These are phyloP conservation scores for Candida xiaguanensis DNA, from an alignment of 805 yeast species.

Conservation along the genomic window DNA sequence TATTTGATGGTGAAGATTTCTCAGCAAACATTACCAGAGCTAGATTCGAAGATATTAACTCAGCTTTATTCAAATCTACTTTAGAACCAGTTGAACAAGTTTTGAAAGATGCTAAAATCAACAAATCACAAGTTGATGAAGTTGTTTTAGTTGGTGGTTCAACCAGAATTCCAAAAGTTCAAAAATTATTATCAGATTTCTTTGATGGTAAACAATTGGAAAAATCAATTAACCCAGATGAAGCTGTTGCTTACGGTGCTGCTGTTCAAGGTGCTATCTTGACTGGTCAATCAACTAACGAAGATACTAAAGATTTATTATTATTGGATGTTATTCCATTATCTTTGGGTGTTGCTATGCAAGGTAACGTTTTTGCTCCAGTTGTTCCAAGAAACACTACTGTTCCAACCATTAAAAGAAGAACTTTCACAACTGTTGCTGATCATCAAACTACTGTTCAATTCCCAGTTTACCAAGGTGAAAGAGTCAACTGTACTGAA, in stretches of 20 bases:
- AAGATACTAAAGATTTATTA: slow-evolving; percentile 48
- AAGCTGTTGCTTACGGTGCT: slow-evolving; percentile 51
- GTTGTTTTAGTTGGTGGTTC: slow-evolving; percentile 51
- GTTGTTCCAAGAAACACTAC: slow-evolving; percentile 52
- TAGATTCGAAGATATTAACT: slow-evolving; percentile 48
- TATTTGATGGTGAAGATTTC: slow-evolving; percentile 49
- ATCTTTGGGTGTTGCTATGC: slow-evolving; percentile 50
- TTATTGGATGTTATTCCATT: slow-evolving; percentile 50
- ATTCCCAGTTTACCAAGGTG: slow-evolving; percentile 52
- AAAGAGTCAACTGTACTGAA: slow-evolving; percentile 49
- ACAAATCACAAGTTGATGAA: slow-evolving; percentile 42
- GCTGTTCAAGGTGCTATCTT: slow-evolving; percentile 51
- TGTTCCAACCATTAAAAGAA: slow-evolving; percentile 49
- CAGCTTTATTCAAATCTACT: slow-evolving; percentile 48
- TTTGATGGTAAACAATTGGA: slow-evolving; percentile 49
- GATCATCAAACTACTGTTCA: slow-evolving; percentile 50
- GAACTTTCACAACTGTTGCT: slow-evolving; percentile 50
- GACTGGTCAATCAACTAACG: slow-evolving; percentile 47
- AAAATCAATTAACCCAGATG: slow-evolving; percentile 49
- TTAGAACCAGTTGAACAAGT: slow-evolving; percentile 50
- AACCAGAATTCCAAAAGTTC: slow-evolving; percentile 51
- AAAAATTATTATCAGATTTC: slow-evolving; percentile 48
- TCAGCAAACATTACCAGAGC: slow-evolving; percentile 49
- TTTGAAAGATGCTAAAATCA: slow-evolving; percentile 43
- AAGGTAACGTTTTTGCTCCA: slow-evolving; percentile 49